A percentile compares a stretch with the other conserved stretches of the same genome.
These are phyloP conservation scores for Aspergillus nidulans DNA, from an alignment of 495 filamentous ascomycete genomes.

Conservation along the genomic window DNA sequence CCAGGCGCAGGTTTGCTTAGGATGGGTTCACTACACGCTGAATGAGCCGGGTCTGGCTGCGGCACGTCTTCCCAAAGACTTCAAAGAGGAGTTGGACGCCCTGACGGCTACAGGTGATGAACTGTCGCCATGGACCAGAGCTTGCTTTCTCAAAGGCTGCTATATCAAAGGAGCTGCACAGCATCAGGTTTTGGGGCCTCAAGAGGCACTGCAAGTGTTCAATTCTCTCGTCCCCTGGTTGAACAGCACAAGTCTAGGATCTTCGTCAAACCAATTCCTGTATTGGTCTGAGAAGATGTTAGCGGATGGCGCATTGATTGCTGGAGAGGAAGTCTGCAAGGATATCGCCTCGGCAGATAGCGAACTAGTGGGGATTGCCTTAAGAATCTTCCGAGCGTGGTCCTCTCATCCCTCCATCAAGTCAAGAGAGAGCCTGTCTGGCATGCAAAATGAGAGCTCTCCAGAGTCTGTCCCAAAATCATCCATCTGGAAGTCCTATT, in stretches of 20 bases:
- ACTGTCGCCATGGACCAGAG: constrained; percentile 67
- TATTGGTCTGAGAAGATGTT: constrained; percentile 77
- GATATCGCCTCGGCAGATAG: constrained; percentile 23
- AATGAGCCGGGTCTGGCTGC: constrained; percentile 61
- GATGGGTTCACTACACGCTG: constrained; percentile 75
- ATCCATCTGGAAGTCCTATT: constrained; percentile 73
- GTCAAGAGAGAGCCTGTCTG: constrained; percentile 43
- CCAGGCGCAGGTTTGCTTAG: constrained; percentile 74
- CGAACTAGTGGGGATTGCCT: constrained; percentile 30
- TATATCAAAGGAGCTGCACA: constrained; percentile 74
- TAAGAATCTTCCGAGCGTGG: constrained; percentile 39
- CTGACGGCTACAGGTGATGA: constrained; percentile 41
- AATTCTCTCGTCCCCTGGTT: constrained; percentile 59
- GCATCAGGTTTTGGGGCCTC: constrained; percentile 45
- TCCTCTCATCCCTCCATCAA: constrained; percentile 36
- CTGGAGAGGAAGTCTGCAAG: constrained; percentile 50
- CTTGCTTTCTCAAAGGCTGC: constrained; percentile 71
- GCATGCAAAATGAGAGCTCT: constrained; percentile 16
- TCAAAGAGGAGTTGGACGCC: constrained; percentile 47
- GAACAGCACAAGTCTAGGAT: constrained; percentile 27
- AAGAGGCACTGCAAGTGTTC: constrained; percentile 60
- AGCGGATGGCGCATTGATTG: constrained; percentile 63
- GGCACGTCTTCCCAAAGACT: constrained; percentile 56
- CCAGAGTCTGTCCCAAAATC: constrained; percentile 21
- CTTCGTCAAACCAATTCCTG: constrained; percentile 47